Conservation (phyloP, 176 grass and related monocot genomes). For the Juncus inflexus region DNA sequence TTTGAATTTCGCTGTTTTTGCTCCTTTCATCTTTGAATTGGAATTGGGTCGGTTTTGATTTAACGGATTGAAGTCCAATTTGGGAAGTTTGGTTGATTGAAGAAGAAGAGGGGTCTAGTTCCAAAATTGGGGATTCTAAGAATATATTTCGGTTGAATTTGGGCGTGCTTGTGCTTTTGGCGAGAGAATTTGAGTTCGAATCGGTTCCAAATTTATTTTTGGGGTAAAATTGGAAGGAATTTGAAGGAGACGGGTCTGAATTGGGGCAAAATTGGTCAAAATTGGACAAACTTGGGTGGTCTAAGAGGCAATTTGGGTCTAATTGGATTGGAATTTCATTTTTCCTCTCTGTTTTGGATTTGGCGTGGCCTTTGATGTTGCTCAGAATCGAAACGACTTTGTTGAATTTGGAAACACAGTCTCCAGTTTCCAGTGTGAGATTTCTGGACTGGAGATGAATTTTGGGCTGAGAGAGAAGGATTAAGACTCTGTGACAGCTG, state of each 20-base stretch:
- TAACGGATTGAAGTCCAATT: slow-evolving; percentile 5
- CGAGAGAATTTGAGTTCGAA: slow-evolving; percentile 8
- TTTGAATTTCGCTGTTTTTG: slow-evolving; percentile 26
- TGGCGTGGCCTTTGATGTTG: slow-evolving; percentile 32
- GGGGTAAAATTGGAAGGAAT: slow-evolving; percentile 29
- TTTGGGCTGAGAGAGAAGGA: slow-evolving; percentile 27
- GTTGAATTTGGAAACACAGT: slow-evolving; percentile 37
- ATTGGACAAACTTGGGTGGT: slow-evolving; percentile 29
- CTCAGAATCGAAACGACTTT: slow-evolving; percentile 34
- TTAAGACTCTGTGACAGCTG: slow-evolving; percentile 38
- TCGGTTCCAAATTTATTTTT: slow-evolving; percentile 17
- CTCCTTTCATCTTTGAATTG: slow-evolving; percentile 23
- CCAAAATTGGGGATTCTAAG: slow-evolving; percentile 26
- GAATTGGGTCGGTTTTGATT: slow-evolving; percentile 21
- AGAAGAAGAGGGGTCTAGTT: slow-evolving; percentile 30
- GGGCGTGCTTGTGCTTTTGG: slow-evolving; percentile 13
- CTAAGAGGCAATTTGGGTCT: slow-evolving; percentile 27
- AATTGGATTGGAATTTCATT: slow-evolving; percentile 21
- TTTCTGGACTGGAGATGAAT: slow-evolving; percentile 27
- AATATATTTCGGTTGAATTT: slow-evolving; percentile 31
- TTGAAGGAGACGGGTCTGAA: slow-evolving; percentile 15
- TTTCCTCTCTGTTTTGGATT: slow-evolving; percentile 24
- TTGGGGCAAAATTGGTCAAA: slow-evolving; percentile 11
- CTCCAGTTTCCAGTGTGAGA: slow-evolving; percentile 25
- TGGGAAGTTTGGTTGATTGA: slow-evolving; percentile 24